These are phyloP conservation scores for Penicillium sumatraense DNA, from an alignment of 2,329 filamentous ascomycete genomes.

Conservation along the genomic window DNA sequence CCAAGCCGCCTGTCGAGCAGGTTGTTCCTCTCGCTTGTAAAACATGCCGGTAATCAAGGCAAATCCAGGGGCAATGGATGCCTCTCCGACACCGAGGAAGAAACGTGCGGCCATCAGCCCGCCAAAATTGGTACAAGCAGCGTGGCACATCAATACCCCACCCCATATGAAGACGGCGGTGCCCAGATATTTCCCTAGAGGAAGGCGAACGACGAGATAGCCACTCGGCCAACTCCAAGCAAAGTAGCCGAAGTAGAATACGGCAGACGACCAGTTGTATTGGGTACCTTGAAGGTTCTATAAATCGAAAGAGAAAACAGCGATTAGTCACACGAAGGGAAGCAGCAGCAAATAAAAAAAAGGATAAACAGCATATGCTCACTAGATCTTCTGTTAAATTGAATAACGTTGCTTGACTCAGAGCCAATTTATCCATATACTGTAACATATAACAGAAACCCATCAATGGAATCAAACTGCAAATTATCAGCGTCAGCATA, in stretches of 20 bases:
- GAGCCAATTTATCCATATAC: constrained; percentile 34
- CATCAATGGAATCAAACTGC: constrained; percentile 23
- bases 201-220: constrained; percentile 41
- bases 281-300: constrained; percentile 32
- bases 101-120: constrained; percentile 48
- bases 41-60: constrained; percentile 44
- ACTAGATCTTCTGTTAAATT: constrained; percentile 29
- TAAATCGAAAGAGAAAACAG: background rate
- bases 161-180: constrained; percentile 37
- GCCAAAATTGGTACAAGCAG: constrained; percentile 31
- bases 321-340: constrained; percentile 2
- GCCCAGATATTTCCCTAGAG: constrained; percentile 35
- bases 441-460: constrained; percentile 35
- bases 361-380: background rate
- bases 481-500: too few species aligned
- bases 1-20: constrained; percentile 39
- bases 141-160: constrained; percentile 38
- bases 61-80: constrained; percentile 38
- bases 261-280: constrained; percentile 37
- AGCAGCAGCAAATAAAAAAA: background rate
- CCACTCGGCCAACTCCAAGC: constrained; percentile 47
- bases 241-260: constrained; percentile 43
- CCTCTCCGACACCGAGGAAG: constrained; percentile 36
- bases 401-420: constrained; percentile 32
- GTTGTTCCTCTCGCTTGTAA: constrained; percentile 40